phyloP scores from a whole-genome alignment of 176 grass and related monocot species.

The barley (Hordeum vulgare) region MorexV3_pseudomolecules_assembly NC_058524.1:51953088-51953587 shows the following conservation, averaged over 20 bases:
- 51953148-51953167: conserved; percentile 85
- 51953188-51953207: conserved; percentile 65
- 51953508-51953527: conserved; percentile 84
- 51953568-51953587: conserved; percentile 53
- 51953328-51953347: conserved; percentile 71
- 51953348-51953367: conserved; percentile 71
- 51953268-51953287: conserved; percentile 75
- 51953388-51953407: conserved; percentile 84
- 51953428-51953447: conserved; percentile 73
- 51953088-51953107: conserved; percentile 32
- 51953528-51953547: conserved; percentile 87
- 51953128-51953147: conserved; percentile 76
- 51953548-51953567: conserved; percentile 69
- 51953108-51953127: conserved; percentile 75
- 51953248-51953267: conserved; percentile 65
- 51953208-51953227: conserved; percentile 89
- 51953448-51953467: conserved; percentile 93
- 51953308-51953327: conserved; percentile 71
- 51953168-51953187: conserved; percentile 64
- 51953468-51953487: conserved; percentile 70
- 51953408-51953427: conserved; percentile 49
- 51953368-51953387: conserved; percentile 91
- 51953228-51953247: conserved; percentile 56
- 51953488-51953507: conserved; percentile 70
- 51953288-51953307: conserved; percentile 53